A percentile compares a stretch with the other conserved stretches of the same genome.
Conservation (phyloP, 225 moss, liverwort and hornwort genomes). For the Ulota crispa region DNA sequence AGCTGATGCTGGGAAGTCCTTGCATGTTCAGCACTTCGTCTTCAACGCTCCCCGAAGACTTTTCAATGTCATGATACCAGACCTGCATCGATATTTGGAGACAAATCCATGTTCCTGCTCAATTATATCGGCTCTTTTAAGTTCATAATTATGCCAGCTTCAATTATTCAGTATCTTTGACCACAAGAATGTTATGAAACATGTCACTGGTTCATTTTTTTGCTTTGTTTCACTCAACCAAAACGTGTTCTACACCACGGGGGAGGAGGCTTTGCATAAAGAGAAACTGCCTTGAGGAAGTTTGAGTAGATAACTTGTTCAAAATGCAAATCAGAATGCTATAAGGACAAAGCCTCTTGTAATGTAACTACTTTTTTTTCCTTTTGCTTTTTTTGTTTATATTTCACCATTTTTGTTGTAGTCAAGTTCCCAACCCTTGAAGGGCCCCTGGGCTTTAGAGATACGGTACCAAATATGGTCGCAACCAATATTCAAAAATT, state of each 20-base stretch:
- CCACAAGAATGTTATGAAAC: not conserved
- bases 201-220: not conserved
- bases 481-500: too few species aligned
- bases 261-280: too few species aligned
- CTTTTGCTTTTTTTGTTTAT: too few species aligned
- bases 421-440: too few species aligned
- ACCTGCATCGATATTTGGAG: not conserved
- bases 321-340: too few species aligned
- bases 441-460: too few species aligned
- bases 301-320: too few species aligned
- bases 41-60: not conserved
- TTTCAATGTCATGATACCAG: constrained; percentile 3
- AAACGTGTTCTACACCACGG: not conserved
- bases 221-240: not conserved
- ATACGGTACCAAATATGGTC: too few species aligned
- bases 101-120: not conserved
- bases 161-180: constrained; percentile 4
- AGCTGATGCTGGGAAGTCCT: not conserved
- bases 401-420: too few species aligned
- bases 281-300: too few species aligned
- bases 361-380: too few species aligned
- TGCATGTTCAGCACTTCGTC: not conserved
- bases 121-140: not conserved
- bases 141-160: not conserved
- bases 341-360: too few species aligned